Conservation (phyloP, 148 eudicot species). For the Silene latifolia region DNA sequence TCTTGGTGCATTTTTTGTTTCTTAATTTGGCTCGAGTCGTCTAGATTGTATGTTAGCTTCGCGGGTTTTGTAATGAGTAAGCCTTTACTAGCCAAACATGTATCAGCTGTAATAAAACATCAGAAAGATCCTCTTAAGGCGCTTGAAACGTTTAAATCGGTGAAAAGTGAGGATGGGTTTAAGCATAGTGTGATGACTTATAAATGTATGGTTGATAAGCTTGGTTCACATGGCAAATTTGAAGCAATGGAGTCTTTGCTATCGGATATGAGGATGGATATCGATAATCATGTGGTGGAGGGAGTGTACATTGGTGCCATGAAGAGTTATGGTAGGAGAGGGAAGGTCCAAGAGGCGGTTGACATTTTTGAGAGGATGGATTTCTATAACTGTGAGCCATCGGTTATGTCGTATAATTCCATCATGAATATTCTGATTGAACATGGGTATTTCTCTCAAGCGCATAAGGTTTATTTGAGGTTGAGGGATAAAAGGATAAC, state of each 20-base stretch:
- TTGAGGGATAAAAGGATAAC: conserved; percentile 61
- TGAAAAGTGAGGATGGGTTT: conserved; percentile 69
- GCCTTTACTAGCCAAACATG: conserved; percentile 79
- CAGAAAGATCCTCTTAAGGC: conserved; percentile 87
- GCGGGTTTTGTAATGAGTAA: conserved; percentile 46
- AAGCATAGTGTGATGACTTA: conserved; percentile 64
- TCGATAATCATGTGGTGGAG: conserved; percentile 59
- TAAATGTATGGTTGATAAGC: conserved; percentile 72
- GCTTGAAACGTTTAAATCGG: conserved; percentile 73
- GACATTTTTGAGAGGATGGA: conserved; percentile 96
- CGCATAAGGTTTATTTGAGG: conserved; percentile 90
- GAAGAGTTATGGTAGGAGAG: conserved; percentile 76
- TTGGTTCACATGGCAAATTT: conserved; percentile 66
- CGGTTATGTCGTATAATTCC: conserved; percentile 61
- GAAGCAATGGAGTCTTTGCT: conserved; percentile 73
- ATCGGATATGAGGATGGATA: conserved; percentile 57
- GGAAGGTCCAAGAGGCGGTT: conserved; percentile 77
- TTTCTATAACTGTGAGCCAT: conserved; percentile 69
- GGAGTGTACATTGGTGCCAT: conserved; percentile 81
- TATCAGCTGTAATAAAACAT: conserved; percentile 68
- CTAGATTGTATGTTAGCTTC: conserved; percentile 2
- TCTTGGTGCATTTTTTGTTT: neutral
- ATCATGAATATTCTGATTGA: conserved; percentile 90
- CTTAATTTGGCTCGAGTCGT: neutral
- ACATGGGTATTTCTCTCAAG: conserved; percentile 63